These are phyloP conservation scores for Ophiostoma himal-ulmi DNA, from an alignment of 2,329 filamentous ascomycete species.

Conservation along the genomic window DNA sequence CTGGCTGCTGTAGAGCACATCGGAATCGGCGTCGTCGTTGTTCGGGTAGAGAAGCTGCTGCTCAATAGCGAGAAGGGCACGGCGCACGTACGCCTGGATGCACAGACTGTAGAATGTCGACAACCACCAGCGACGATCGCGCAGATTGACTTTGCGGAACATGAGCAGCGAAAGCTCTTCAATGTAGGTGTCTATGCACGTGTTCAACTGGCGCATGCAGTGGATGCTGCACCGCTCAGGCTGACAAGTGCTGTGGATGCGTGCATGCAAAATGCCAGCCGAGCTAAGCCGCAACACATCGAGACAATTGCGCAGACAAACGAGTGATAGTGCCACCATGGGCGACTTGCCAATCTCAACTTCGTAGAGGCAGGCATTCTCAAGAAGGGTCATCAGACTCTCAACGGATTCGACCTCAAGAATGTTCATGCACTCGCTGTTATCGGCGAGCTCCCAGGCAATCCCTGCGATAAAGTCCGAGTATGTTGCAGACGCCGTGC, in stretches of 20 bases:
- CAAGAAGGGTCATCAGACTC: conserved; percentile 30
- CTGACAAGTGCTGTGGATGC: conserved; percentile 29
- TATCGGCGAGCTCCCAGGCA: conserved; percentile 33
- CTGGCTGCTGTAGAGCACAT: conserved; percentile 30
- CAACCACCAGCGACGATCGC: conserved; percentile 33
- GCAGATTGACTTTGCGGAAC: conserved; percentile 33
- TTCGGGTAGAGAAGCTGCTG: conserved; percentile 30
- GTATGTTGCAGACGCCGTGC: conserved; percentile 27
- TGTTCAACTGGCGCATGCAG: conserved; percentile 30
- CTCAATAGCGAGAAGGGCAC: conserved; percentile 31
- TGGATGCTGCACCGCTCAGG: conserved; percentile 30
- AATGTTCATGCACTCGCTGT: conserved; percentile 26
- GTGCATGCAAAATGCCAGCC: conserved; percentile 26
- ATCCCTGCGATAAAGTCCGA: conserved; percentile 32
- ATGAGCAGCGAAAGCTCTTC: conserved; percentile 32
- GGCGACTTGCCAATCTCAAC: conserved; percentile 31
- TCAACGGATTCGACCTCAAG: conserved; percentile 31
- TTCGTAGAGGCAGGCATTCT: conserved; percentile 31
- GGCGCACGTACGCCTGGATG: conserved; percentile 33
- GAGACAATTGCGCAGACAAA: conserved; percentile 31
- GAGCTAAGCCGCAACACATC: conserved; percentile 30
- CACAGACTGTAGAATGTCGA: conserved; percentile 33
- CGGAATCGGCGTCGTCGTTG: conserved; percentile 30
- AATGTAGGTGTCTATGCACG: conserved; percentile 29
- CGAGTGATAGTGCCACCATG: conserved; percentile 30